These are phyloP conservation scores for Thinopyrum obtusiflorum DNA, from an alignment of 202 grass and related monocot species.

Conservation along the genomic window DNA sequence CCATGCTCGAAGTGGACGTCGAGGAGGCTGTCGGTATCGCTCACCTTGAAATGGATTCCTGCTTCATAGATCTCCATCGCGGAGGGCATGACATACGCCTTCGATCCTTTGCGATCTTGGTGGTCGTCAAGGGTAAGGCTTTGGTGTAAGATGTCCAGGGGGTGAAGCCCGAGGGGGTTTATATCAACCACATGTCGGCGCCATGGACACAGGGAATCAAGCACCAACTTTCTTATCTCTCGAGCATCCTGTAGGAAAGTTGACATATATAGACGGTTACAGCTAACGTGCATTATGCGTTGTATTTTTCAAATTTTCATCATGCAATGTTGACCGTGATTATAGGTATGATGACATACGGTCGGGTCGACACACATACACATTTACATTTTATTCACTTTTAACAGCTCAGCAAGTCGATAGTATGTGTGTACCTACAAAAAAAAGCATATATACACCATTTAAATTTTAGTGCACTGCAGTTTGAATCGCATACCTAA, in stretches of 20 bases:
- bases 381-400: neutral
- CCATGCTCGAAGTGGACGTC: neutral
- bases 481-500: neutral
- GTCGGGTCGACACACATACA: neutral
- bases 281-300: neutral
- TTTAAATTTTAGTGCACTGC: neutral
- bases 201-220: neutral
- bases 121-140: neutral
- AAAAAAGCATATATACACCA: neutral
- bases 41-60: neutral
- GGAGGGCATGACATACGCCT: neutral
- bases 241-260: neutral
- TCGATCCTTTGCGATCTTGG: neutral
- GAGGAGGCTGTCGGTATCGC: neutral
- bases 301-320: neutral
- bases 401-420: neutral
- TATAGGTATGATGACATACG: neutral
- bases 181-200: neutral
- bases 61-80: neutral
- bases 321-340: neutral
- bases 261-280: neutral
- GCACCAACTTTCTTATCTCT: slow-evolving; percentile 11
- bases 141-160: neutral
- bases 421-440: neutral
- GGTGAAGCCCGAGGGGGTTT: neutral